Evolutionary conservation across 2,329 filamentous ascomycete genomes (phyloP), one percentile per base, ranked within the genome.

Genomic region (Ophiobolus disseminans): DNA sequence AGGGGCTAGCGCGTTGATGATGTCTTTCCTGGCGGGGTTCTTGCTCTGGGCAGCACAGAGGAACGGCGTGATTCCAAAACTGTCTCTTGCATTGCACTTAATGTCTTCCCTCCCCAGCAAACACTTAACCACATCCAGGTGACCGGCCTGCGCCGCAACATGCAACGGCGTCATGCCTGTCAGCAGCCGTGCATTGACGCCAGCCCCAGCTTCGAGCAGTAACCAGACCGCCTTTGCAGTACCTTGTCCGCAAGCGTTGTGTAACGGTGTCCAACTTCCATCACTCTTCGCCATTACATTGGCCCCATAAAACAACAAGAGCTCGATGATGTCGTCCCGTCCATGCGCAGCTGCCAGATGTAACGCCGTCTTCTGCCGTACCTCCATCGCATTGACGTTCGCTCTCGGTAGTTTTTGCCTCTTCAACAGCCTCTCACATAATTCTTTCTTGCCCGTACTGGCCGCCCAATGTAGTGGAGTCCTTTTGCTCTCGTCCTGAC

Each of bases 381-480:
- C 54, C 42, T 74, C 71, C 3, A 63, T 53, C 4, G 71, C 68
- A 31, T 71, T 67, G 10, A 73, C 64, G 37, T 71, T 63, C 5
- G 69, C 63, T 32, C 63, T 60, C 9, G 62, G 68, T 0, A 43
- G 30, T 21, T 48, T 58, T 1, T 58, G 41, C 36, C 69, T 56
- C 26, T 61, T 69, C 4, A 82, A 69, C 21, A 85, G 69, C 56
- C 78, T 70, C 45, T 77, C 74, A 14, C 77, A 79, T 9, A 84
- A 70, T 23, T 75, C 73, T 40, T 76, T 69, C 58, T 84, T 82
- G 14, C 80, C 80, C 35, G 82, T 82, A 19, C 79, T 81, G 26
- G 80, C 82, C 1, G 82, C 82, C 82, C 82, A 85, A 50, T 84
- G 76, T 32, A 85, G 63, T 2, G 83, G 79, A 22, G 80, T 82